Conservation (phyloP, 441 rosid species). For the Omphalea diandra region DNA sequence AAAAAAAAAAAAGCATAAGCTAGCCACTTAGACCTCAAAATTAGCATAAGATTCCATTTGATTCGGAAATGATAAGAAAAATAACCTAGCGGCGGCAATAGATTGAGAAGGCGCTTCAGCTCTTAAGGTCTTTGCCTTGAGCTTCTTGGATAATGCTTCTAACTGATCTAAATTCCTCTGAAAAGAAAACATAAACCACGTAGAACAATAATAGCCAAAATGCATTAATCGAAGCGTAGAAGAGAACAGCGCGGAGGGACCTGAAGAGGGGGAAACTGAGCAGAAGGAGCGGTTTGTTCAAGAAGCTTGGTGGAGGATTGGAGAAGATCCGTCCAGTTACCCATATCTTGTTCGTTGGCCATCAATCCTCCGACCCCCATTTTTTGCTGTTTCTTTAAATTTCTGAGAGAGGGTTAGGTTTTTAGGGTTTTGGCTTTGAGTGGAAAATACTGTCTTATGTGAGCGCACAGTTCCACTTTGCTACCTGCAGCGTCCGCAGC, state of each 20-base stretch:
- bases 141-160: slow-evolving; percentile 94
- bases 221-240: too few species aligned
- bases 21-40: neutral
- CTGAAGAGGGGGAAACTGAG: slow-evolving; percentile 99
- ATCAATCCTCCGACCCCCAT: too few species aligned
- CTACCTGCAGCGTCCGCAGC: too few species aligned
- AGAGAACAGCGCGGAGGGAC: slow-evolving; percentile 30
- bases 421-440: too few species aligned
- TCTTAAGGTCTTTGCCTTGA: slow-evolving; percentile 82
- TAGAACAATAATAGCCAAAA: neutral
- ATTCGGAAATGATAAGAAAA: neutral
- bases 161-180: slow-evolving; percentile 93
- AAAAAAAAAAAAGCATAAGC: too few species aligned
- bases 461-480: too few species aligned
- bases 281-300: slow-evolving; percentile 94
- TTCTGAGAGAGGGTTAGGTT: too few species aligned
- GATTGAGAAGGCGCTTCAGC: slow-evolving; percentile 91
- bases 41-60: neutral
- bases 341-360: slow-evolving; percentile 77
- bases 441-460: too few species aligned
- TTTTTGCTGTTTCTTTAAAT: too few species aligned
- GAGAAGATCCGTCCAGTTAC: slow-evolving; percentile 89
- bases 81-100: slow-evolving; percentile 93
- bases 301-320: slow-evolving; percentile 90
- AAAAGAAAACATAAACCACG: slow-evolving; percentile 19